Evolutionary conservation across 2,329 filamentous ascomycete species (phyloP), one percentile per base, ranked within the genome.

Genomic region (Grosmannia penicillata): DNA sequence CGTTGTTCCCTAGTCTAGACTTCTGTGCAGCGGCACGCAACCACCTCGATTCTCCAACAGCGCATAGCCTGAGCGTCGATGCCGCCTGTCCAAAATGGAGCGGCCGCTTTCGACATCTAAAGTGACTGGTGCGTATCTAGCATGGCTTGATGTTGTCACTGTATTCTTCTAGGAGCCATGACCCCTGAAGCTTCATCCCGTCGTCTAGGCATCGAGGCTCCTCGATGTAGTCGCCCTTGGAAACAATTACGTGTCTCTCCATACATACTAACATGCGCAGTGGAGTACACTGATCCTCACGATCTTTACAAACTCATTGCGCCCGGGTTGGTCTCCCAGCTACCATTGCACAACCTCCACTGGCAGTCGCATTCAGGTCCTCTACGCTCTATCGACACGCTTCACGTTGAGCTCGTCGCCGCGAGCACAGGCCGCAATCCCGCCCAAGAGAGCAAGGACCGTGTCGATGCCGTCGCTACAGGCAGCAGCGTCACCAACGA

Each of bases 351-450:
- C 46, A 93, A 96, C 52, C 75, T 98, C 33, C 85, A 96, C 54
- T 98, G 91, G 91, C 93, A 96, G 57, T 94, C 91, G 13, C 84
- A 93, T 44, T 80, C 81, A 22, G 81, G 91, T 1, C 91, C 91
- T 3, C 64, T 96, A 26, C 81, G 91, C 47, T 95, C 91, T 13
- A 98, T 98, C 56, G 81, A 86, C 52, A 87, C 85, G 11, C 73
- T 98, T 29, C 85, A 95, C 53, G 75, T 96, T 51, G 86, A 94
- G 44, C 76, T 96, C 42, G 66, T 87, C n/a, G 71, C 78, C 8
- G 64, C 72, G 55, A 75, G 5, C n/a, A 31, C 6, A 33, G 21
- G 32, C 37, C 6, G 28, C 28, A 28, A 48, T 39, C 45, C 53
- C 51, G 10, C 48, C 53, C 30, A 52, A 50, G 7, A 33, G 43